Evolutionary conservation across 2,329 filamentous ascomycete genomes (phyloP).

Genomic region (Alternaria brassicicola): DNA sequence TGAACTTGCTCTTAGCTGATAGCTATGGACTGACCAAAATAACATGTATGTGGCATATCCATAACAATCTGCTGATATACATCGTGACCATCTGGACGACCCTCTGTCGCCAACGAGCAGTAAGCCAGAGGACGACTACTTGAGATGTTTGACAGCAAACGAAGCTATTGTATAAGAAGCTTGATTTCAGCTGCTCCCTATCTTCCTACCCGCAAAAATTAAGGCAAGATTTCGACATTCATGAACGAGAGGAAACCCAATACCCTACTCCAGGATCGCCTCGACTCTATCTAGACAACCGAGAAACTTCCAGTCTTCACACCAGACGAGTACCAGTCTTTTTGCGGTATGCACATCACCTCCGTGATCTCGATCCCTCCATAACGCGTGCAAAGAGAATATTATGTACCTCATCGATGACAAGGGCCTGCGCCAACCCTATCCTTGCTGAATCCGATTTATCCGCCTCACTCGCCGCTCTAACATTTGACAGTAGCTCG

Average conservation of each 20-base stretch:
- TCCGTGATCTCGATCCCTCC: background rate
- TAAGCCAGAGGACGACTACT: no score
- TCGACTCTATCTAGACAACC: background rate
- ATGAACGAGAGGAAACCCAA: background rate
- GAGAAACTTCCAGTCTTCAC: background rate
- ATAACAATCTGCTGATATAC: background rate
- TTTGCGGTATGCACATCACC: background rate
- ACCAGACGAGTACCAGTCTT: background rate
- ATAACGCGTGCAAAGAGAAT: background rate
- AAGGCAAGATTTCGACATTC: no score
- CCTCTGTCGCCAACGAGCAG: background rate
- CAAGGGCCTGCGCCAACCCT: no score
- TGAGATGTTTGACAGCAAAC: background rate
- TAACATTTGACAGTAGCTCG: background rate
- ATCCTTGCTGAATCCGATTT: background rate
- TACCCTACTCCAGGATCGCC: background rate
- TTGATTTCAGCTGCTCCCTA: background rate
- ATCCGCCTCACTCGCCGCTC: background rate
- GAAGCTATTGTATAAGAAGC: background rate
- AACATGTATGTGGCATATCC: background rate
- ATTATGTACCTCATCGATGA: background rate
- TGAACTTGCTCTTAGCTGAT: no score
- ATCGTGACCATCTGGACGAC: background rate
- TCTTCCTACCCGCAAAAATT: no score
- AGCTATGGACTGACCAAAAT: background rate